Percentiles rank a stretch among this genome's conserved stretches.
These are phyloP conservation scores for Podaxis sp. DNA, from an alignment of 768 basidiomycete genomes.

Conservation along the genomic window DNA sequence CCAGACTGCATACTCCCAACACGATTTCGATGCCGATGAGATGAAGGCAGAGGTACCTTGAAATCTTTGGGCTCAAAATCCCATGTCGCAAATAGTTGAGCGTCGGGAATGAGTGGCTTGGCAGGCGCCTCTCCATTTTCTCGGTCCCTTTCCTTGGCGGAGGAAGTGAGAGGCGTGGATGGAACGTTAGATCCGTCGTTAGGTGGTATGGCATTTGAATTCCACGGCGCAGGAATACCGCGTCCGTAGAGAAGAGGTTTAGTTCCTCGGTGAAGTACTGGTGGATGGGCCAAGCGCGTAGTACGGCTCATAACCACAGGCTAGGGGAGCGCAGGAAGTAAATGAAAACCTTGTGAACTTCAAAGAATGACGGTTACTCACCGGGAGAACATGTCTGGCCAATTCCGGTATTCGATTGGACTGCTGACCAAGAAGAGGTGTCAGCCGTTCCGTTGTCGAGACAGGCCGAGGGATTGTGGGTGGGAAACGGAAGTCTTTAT, in stretches of 20 bases:
- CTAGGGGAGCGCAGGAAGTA: constrained; percentile 28
- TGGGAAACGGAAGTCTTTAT: constrained; percentile 56
- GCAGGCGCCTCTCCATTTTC: constrained; percentile 27
- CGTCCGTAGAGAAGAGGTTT: constrained; percentile 47
- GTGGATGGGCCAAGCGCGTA: constrained; percentile 64
- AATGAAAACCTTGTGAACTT: constrained; percentile 6
- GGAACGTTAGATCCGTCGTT: constrained; percentile 26
- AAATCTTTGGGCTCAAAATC: constrained; percentile 55
- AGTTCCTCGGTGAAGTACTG: constrained; percentile 53
- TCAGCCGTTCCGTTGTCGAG: constrained; percentile 47
- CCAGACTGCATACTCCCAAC: constrained; percentile 31
- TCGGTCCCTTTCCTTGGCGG: constrained; percentile 31
- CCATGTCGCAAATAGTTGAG: constrained; percentile 57
- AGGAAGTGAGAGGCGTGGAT: constrained; percentile 27
- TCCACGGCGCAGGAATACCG: constrained; percentile 55
- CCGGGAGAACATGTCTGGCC: constrained; percentile 65
- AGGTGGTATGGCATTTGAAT: constrained; percentile 37
- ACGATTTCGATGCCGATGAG: constrained; percentile 28
- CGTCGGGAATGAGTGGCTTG: constrained; percentile 46
- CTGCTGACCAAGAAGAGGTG: constrained; percentile 66
- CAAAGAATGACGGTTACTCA: constrained; percentile 34
- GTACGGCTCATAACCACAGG: constrained; percentile 58
- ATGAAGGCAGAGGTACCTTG: constrained; percentile 31
- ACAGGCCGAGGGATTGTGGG: constrained; percentile 44
- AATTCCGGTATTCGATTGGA: constrained; percentile 65